These are phyloP conservation scores for Corymbia calophylla DNA, from an alignment of 441 rosid species.

Conservation along the genomic window DNA sequence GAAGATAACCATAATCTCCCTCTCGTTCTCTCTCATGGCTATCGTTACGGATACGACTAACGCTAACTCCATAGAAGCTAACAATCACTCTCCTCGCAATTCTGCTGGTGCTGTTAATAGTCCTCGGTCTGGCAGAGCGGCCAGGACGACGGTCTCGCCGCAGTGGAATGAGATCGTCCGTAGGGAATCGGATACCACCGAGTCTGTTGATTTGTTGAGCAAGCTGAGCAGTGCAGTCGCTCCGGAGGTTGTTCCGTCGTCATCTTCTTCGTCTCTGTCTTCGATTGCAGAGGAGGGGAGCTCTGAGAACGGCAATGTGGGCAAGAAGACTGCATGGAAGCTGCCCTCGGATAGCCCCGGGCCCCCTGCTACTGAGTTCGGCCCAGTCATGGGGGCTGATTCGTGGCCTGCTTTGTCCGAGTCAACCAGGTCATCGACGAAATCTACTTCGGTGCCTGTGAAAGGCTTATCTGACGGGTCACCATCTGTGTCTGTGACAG, in stretches of 20 bases:
- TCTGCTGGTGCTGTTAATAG: not conserved
- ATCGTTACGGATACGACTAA: constrained; percentile 8
- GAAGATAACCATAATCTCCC: not conserved
- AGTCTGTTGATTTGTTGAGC: not conserved
- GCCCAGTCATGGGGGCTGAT: constrained; percentile 71
- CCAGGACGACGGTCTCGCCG: not conserved
- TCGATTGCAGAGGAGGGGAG: constrained; percentile 11
- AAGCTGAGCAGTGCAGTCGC: not conserved
- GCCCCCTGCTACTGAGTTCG: constrained; percentile 21
- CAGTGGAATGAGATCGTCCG: constrained; percentile 6
- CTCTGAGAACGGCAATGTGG: constrained; percentile 48
- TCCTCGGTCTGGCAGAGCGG: constrained; percentile 23
- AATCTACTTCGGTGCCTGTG: constrained; percentile 52
- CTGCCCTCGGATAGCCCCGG: constrained; percentile 52
- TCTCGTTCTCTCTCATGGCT: constrained; percentile 14
- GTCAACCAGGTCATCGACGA: constrained; percentile 48
- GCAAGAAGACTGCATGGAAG: constrained; percentile 64
- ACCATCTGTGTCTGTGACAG: not conserved
- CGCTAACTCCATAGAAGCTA: constrained; percentile 11
- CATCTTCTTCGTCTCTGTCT: not conserved
- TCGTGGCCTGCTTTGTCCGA: constrained; percentile 89
- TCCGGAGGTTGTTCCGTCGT: not conserved
- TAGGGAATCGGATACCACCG: not conserved
- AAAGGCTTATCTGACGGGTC: constrained; percentile 56
- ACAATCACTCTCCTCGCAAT: not conserved